Conservation (phyloP, 2,329 filamentous ascomycete genomes). For the Aspergillus chevalieri region DNA sequence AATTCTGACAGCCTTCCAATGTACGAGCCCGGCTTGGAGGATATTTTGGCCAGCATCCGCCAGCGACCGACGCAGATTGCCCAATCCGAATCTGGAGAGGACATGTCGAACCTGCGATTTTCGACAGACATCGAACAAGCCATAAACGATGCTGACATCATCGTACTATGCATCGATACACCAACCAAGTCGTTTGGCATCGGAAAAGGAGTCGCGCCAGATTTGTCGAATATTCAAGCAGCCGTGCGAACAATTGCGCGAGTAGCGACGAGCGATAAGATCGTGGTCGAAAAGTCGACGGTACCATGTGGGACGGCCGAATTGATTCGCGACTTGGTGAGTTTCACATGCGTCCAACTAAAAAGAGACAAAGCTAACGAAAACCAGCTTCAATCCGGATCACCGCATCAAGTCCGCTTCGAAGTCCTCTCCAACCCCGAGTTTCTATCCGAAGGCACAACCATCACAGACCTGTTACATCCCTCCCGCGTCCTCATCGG, state of each 20-base stretch:
- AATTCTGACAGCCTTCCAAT: background rate
- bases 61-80: background rate
- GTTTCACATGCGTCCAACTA: conserved; percentile 13
- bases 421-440: conserved; percentile 77
- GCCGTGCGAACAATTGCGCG: conserved; percentile 62
- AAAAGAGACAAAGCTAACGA: background rate
- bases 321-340: conserved; percentile 61
- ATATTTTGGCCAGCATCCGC: background rate
- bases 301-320: conserved; percentile 70
- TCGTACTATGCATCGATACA: conserved; percentile 72
- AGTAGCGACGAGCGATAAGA: conserved; percentile 59
- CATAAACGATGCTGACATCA: conserved; percentile 63
- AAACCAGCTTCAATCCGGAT: conserved; percentile 8
- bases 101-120: conserved; percentile 62
- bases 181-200: conserved; percentile 66
- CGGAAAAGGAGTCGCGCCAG: conserved; percentile 64
- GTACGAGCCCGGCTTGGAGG: background rate
- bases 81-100: background rate
- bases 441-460: conserved; percentile 71
- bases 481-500: conserved; percentile 72
- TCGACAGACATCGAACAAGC: conserved; percentile 58
- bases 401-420: conserved; percentile 59
- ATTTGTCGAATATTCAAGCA: conserved; percentile 65
- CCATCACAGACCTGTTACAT: conserved; percentile 62
- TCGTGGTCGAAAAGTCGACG: conserved; percentile 76